Base-by-base conservation (phyloP, 2,329 filamentous ascomycete genomes). In the Penicillium sp. region DNA sequence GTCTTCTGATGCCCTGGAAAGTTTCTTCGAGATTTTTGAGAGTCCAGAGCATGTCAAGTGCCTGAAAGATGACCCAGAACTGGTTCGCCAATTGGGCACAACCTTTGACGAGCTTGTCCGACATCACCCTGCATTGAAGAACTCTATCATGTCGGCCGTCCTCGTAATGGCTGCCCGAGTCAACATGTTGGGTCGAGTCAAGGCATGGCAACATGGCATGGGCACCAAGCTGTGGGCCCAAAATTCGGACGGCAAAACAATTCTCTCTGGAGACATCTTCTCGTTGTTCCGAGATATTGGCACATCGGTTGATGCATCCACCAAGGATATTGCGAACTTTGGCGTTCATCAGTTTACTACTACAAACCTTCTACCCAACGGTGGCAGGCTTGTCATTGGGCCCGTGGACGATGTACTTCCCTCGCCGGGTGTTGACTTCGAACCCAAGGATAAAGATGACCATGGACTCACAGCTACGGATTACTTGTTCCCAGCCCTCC, bases 1-100 rank as follows among this genome's bases (percentile, higher is more conserved):
- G 49, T 80, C 83, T 0, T 96, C 91, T 0, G 79, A 83, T 50
- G 91, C 89, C 1, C 78, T 99, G 37, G 85, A 91, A 49, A 88
- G 83, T 59, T 97, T 91, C 66, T 87, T 99, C 57, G 89, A 96
- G 66, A 89, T 97, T n/a, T 99, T 99, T 58, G 89, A 96, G 69
- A 97, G 89, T 58, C 84, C 90, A 2, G 80, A 83, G 13, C 95
- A 99, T 70, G 83, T 99, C 50, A 88, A 87, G 60, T 87, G 86
- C 55, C 84, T 99, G 78, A 83, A 88, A 54, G 76, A 77, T 31
- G 92, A 95, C 57, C 75, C 80, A 4, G 83, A 86, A 30, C 77
- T 95, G 50, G 80, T 91, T 9, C 80, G 80, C 27, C 81, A 83
- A 33, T 80, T 99, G 41, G 93, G 93, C 10, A 81, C 81, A 22